Base-by-base conservation (phyloP, 371 early-diverging fungal genomes). In the Massospora cicadina region DNA sequence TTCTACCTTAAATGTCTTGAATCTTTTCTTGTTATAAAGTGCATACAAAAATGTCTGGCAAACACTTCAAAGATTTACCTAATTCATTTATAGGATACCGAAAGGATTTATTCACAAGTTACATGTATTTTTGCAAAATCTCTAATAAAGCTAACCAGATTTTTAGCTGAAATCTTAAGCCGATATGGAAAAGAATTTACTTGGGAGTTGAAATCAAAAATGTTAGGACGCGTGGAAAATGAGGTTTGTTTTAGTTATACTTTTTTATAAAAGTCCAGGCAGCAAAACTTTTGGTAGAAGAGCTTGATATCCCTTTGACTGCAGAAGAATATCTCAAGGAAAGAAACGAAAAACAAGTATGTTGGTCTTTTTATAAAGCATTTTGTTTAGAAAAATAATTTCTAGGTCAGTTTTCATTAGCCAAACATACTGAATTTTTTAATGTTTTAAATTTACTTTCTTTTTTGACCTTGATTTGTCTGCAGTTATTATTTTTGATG, bases 71-170 rank as follows among this genome's bases (percentile, higher is more conserved):
- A n/a, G n/a, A n/a, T n/a, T 63, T 58, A 43, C 26, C 56, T 17
- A 55, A 25, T 27, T 74, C 43, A 76, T 74, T 28, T 77, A 58
- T 62, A 74, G 66, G 86, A 93, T 71, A 92, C 95, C 0, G 95
- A 95, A 77, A 76, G 80, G 31, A 82, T 95, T 64, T 95, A 95
- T 72, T 84, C 91, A 3, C 78, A 86, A 72, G 92, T 91, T 12
- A 87, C 92, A 24, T 58, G 71, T 71, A 69, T 32, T 32, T 33
- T 58, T 26, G 17, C 17, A 17, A 28, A 17, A 17, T 31, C 13
- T 1, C 2, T 28, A 0, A 12, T 33, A 13, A n/a, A 30, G 28
- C n/a, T 54, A 2, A 27, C 55, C n/a, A n/a, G 56, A 23, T 26
- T 23, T n/a, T 33, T 68, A 77, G 79, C 77, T 54, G 78, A 78